Evolutionary conservation across 495 filamentous ascomycete species (phyloP).

Genomic region (Neurospora africana): DNA sequence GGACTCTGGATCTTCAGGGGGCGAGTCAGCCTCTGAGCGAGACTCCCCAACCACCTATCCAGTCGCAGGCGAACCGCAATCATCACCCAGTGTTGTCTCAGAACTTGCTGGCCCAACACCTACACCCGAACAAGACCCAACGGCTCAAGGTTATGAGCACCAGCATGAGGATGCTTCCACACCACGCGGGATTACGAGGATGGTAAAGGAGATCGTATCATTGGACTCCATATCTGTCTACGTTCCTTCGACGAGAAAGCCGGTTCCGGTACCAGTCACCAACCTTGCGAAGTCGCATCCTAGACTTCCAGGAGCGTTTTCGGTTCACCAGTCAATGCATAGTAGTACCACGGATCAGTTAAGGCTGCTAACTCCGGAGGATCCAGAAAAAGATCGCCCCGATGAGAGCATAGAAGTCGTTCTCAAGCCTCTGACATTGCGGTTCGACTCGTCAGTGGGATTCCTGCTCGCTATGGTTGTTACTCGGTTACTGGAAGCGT

Average conservation of each 20-base stretch:
- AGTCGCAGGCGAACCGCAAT: neutral
- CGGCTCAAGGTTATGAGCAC: neutral
- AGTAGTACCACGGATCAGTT: neutral
- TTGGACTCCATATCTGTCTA: constrained; percentile 31
- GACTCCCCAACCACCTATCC: neutral
- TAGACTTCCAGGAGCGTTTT: constrained; percentile 48
- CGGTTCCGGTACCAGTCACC: constrained; percentile 14
- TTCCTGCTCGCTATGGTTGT: constrained; percentile 55
- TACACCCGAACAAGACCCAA: neutral
- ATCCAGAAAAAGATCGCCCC: neutral
- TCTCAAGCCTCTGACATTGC: constrained; percentile 43
- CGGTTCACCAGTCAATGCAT: constrained; percentile 25
- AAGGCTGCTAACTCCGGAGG: neutral
- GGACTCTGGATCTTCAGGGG: constrained; percentile 29
- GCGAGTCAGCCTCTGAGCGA: neutral
- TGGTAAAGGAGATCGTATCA: constrained; percentile 39
- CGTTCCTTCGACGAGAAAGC: constrained; percentile 30
- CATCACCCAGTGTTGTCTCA: neutral
- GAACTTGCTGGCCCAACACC: neutral
- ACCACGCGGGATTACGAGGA: constrained; percentile 35
- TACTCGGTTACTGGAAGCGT: constrained; percentile 38
- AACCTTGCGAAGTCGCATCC: constrained; percentile 27
- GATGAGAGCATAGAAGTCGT: constrained; percentile 43
- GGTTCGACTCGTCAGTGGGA: constrained; percentile 59
- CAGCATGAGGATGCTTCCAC: constrained; percentile 29